phyloP scores from a whole-genome alignment of 148 eudicot species.

The Bassia scoparia region DNA sequence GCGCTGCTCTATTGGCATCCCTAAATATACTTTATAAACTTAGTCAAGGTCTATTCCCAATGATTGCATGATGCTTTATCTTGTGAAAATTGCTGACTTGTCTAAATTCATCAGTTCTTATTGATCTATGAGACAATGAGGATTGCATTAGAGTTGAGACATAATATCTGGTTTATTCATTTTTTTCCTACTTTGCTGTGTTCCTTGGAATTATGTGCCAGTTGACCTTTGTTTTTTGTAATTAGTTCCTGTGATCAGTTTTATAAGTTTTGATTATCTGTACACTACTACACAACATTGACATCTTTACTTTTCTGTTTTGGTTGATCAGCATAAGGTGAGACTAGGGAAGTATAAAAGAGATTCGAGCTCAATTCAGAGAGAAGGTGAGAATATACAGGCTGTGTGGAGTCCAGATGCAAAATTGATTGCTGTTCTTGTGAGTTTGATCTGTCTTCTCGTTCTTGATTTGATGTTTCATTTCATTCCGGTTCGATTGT shows the following conservation, averaged over 20 bases:
- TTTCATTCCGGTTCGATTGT: not conserved
- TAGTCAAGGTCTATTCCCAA: not conserved
- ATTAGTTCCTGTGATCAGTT: not conserved
- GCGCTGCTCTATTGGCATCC: not conserved
- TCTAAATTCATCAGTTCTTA: not conserved
- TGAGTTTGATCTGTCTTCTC: slow-evolving; percentile 40
- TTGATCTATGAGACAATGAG: not conserved
- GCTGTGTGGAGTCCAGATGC: slow-evolving; percentile 91
- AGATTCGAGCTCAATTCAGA: slow-evolving; percentile 53
- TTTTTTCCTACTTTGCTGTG: not conserved
- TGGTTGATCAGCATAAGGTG: slow-evolving; percentile 64
- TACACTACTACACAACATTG: slow-evolving; percentile 5
- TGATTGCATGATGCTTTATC: not conserved
- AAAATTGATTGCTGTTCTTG: slow-evolving; percentile 77
- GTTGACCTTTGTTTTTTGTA: not conserved
- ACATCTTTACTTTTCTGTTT: slow-evolving; percentile 11
- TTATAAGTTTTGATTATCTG: not conserved
- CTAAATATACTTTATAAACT: not conserved
- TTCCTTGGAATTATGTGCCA: not conserved
- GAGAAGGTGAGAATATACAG: slow-evolving; percentile 81
- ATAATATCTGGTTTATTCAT: not conserved
- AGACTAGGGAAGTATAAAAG: slow-evolving; percentile 81
- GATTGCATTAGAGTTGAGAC: not conserved
- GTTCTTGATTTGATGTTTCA: not conserved
- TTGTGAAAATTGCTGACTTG: not conserved